Conservation (phyloP, 129 eudicot genomes). For the Gnaphalium uliginosum region DNA sequence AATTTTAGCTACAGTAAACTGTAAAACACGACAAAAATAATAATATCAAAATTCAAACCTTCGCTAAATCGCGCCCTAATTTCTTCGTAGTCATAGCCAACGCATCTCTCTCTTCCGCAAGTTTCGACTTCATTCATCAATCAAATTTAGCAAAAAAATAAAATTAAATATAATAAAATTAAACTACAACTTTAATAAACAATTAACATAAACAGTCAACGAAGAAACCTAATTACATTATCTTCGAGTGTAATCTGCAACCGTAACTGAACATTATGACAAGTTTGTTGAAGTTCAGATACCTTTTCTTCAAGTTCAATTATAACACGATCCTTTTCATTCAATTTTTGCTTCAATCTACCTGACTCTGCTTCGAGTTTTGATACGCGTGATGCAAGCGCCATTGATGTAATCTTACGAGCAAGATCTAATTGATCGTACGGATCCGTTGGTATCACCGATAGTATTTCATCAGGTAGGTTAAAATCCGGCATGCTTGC, state of each 20-base stretch:
- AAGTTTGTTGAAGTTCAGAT: slow-evolving; percentile 51
- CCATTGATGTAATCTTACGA: slow-evolving; percentile 94
- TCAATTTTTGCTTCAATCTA: slow-evolving; percentile 46
- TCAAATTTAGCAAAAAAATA: not conserved
- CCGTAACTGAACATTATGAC: slow-evolving; percentile 60
- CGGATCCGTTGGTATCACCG: slow-evolving; percentile 91
- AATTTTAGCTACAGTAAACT: not conserved
- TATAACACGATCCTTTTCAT: slow-evolving; percentile 62
- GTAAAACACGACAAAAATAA: not conserved
- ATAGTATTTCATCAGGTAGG: slow-evolving; percentile 70
- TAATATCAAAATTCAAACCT: slow-evolving; percentile 43
- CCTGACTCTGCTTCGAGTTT: slow-evolving; percentile 76
- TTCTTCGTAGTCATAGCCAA: slow-evolving; percentile 69
- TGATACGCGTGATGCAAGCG: slow-evolving; percentile 87
- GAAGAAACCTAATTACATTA: slow-evolving; percentile 44
- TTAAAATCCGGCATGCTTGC: slow-evolving; percentile 62
- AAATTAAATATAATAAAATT: not conserved
- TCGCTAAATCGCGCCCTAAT: slow-evolving; percentile 78
- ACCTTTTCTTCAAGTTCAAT: slow-evolving; percentile 65
- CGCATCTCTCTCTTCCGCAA: slow-evolving; percentile 78
- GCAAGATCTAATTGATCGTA: slow-evolving; percentile 94
- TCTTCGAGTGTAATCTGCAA: slow-evolving; percentile 62
- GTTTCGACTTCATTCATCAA: slow-evolving; percentile 55
- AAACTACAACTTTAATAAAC: not conserved
- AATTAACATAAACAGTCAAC: not conserved